phyloP scores from a whole-genome alignment of 495 filamentous ascomycete species.

The Xanthoparmelia taractica region DNA sequence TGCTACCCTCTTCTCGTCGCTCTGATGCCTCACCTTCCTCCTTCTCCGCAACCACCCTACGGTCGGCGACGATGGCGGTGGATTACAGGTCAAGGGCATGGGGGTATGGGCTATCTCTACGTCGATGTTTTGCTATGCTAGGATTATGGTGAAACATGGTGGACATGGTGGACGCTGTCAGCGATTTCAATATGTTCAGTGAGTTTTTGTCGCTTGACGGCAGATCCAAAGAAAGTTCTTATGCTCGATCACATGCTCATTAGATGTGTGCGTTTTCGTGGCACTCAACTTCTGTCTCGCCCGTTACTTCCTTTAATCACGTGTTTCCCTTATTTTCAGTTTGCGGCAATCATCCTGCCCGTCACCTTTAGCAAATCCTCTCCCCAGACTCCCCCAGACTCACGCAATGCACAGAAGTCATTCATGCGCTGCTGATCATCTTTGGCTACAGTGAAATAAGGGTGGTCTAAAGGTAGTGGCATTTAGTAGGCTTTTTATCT shows the following conservation, averaged over 20 bases:
- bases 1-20: constrained; percentile 13
- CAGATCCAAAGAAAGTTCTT: constrained; percentile 10
- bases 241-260: neutral
- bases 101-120: constrained; percentile 8
- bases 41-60: constrained; percentile 12
- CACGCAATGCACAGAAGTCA: neutral
- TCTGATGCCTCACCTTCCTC: constrained; percentile 11
- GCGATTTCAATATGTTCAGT: constrained; percentile 13
- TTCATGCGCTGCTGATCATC: neutral
- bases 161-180: constrained; percentile 13
- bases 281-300: neutral
- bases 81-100: constrained; percentile 11
- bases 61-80: constrained; percentile 15
- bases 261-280: neutral
- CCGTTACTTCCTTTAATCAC: neutral
- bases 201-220: constrained; percentile 16
- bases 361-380: neutral
- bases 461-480: neutral
- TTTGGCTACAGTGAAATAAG: neutral
- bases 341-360: no score
- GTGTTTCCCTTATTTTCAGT: neutral
- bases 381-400: neutral
- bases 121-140: constrained; percentile 17
- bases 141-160: constrained; percentile 13
- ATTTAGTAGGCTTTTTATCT: neutral